A percentile compares a stretch with the other conserved stretches of the same genome.
phyloP scores from a whole-genome alignment of 1,139 yeast genomes.

The Lodderomyces theae region DNA sequence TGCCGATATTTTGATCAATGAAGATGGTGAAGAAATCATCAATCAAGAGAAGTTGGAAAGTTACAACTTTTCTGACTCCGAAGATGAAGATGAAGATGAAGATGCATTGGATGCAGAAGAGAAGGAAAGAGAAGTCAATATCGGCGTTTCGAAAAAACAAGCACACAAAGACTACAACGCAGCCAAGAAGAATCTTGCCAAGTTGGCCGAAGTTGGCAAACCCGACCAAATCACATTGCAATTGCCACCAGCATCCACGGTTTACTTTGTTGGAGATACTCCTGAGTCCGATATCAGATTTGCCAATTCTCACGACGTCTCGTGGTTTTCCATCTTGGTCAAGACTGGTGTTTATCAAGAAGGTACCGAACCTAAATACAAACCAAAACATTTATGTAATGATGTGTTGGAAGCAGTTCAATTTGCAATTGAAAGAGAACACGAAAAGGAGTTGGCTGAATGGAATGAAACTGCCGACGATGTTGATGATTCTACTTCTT shows the following conservation, averaged over 20 bases:
- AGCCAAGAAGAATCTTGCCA: constrained; percentile 21
- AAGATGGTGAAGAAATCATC: constrained; percentile 48
- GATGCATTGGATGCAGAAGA: constrained; percentile 13
- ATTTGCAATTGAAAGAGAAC: constrained; percentile 81
- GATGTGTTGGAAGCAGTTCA: constrained; percentile 79
- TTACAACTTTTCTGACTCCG: constrained; percentile 28
- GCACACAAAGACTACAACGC: constrained; percentile 15
- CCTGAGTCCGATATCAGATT: constrained; percentile 87
- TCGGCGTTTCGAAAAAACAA: constrained; percentile 6
- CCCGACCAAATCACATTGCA: constrained; percentile 48
- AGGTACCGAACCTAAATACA: constrained; percentile 73
- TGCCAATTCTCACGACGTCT: constrained; percentile 79
- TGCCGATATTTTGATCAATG: constrained; percentile 47
- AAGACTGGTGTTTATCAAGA: constrained; percentile 85
- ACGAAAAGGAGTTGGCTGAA: constrained; percentile 62
- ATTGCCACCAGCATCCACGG: constrained; percentile 80
- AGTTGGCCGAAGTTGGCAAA: constrained; percentile 31
- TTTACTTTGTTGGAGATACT: constrained; percentile 89
- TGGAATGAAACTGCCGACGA: constrained; percentile 59
- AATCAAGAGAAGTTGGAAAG: constrained; percentile 45
- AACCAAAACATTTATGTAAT: constrained; percentile 70
- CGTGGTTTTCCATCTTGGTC: constrained; percentile 82
- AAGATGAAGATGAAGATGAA: constrained; percentile 33
- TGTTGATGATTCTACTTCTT: constrained; percentile 17
- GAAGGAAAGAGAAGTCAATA: neutral